Conservation (phyloP, 31 red algal species). For the Endocladia muricata region DNA sequence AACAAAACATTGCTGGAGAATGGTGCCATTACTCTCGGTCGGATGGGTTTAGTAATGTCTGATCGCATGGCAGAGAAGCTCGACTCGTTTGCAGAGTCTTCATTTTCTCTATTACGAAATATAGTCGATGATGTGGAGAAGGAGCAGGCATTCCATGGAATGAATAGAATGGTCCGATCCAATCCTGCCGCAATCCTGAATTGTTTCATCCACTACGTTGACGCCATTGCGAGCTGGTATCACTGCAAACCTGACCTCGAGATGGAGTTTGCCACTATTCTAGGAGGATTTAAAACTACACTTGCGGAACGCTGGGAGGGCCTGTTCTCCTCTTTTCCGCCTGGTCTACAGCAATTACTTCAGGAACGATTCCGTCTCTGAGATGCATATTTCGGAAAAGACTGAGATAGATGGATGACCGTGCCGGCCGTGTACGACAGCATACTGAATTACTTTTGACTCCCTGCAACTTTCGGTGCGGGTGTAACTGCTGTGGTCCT, state of each 20-base stretch:
- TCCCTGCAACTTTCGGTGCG: too few relatives aligned
- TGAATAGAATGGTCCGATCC: slow-evolving; percentile 35
- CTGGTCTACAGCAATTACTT: slow-evolving; percentile 29
- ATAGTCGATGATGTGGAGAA: slow-evolving; percentile 66
- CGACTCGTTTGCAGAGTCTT: slow-evolving; percentile 33
- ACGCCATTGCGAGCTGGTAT: slow-evolving; percentile 69
- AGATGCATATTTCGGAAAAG: too few relatives aligned
- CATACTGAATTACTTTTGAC: too few relatives aligned
- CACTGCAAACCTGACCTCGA: slow-evolving; percentile 61
- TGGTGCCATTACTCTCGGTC: slow-evolving; percentile 62
- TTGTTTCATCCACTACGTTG: slow-evolving; percentile 50
- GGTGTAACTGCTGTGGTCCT: too few relatives aligned
- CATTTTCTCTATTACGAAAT: slow-evolving; percentile 23
- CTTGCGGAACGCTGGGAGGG: slow-evolving; percentile 55
- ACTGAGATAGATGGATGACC: too few relatives aligned
- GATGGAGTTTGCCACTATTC: slow-evolving; percentile 59
- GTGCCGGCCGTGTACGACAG: too few relatives aligned
- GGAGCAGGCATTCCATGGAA: slow-evolving; percentile 69
- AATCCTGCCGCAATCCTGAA: slow-evolving; percentile 61
- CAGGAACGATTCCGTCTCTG: slow-evolving; percentile 54
- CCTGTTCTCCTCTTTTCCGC: slow-evolving; percentile 37
- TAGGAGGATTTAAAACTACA: slow-evolving; percentile 45
- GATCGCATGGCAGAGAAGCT: slow-evolving; percentile 44
- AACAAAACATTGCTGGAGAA: slow-evolving; percentile 61
- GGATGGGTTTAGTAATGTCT: slow-evolving; percentile 62